Evolutionary conservation across 2,329 filamentous ascomycete genomes (phyloP), one percentile per base, ranked within the genome.

Genomic region (Trichoderma sp.): DNA sequence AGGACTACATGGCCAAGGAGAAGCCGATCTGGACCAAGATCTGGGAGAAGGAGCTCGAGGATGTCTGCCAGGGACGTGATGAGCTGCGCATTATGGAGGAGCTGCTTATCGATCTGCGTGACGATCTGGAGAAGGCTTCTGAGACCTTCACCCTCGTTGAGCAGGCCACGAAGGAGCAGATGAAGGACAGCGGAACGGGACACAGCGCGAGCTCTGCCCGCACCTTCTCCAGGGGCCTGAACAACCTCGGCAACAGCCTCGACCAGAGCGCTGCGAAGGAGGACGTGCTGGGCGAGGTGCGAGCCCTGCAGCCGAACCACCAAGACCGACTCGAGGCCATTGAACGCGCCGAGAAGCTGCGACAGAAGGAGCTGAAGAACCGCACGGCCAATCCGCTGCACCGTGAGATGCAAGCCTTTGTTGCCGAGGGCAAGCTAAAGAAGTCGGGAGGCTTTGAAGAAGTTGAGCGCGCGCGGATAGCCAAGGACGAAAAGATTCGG

Each of bases 1-100:
- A 97, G 74, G 93, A 97, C 17, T 96, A 91, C 80, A 86, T 99
- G 79, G 89, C 88, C 71, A 86, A 87, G 54, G 95, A 99, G 83
- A 97, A 97, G 77, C 95, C 95, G 0, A 83, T 97, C 65, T 99
- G 95, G 94, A 97, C 93, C 63, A 97, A 97, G 85, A 96, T 98
- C 69, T 99, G 95, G 95, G 94, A 98, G 84, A 93, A 96, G 78
- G 93, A 98, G 77, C 82, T 99, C 52, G 92, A 98, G 77, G 89
- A 94, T 60, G 94, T 99, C 3, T 98, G 95, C 79, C 93, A 96
- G 75, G 95, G 97, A 73, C 88, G 93, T 70, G 94, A 98, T 74
- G 89, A 97, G 77, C 86, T 99, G 71, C 95, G 93, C 57, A 90
- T 98, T 83, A 94, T 97, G 82, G 95, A 99, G 80, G 95, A 98